Evolutionary conservation across 768 basidiomycete genomes (phyloP).

Genomic region (Tephrocybe sp.): DNA sequence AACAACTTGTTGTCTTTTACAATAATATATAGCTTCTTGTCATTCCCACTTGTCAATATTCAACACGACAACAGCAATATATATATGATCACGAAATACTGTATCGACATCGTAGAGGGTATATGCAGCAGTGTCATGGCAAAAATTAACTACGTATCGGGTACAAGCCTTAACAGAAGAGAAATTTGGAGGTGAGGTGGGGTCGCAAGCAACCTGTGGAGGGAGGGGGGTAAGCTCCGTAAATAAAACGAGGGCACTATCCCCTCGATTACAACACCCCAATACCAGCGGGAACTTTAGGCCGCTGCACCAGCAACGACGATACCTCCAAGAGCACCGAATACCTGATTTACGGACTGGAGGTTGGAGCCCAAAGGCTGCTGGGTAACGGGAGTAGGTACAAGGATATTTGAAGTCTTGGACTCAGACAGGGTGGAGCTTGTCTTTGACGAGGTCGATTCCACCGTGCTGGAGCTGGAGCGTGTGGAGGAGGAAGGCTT

Average conservation of each 20-base stretch:
- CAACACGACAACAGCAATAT: background rate
- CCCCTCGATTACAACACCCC: background rate
- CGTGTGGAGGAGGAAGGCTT: conserved; percentile 24
- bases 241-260: background rate
- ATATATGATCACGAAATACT: background rate
- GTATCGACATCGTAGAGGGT: background rate
- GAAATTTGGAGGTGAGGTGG: background rate
- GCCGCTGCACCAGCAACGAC: conserved; percentile 27
- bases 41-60: background rate
- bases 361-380: conserved; percentile 30
- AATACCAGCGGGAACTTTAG: background rate
- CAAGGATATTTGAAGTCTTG: background rate
- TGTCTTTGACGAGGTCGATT: conserved; percentile 19
- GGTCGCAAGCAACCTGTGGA: background rate
- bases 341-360: conserved; percentile 28
- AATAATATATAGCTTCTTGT: background rate
- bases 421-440: conserved; percentile 7
- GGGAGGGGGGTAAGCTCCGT: background rate
- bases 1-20: background rate
- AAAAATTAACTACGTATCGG: background rate
- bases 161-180: background rate
- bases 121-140: background rate
- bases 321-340: conserved; percentile 36
- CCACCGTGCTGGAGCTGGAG: conserved; percentile 20
- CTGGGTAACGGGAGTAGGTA: conserved; percentile 14